Base-by-base conservation (phyloP, 2,329 filamentous ascomycete genomes). In the Trichoderma breve region DNA sequence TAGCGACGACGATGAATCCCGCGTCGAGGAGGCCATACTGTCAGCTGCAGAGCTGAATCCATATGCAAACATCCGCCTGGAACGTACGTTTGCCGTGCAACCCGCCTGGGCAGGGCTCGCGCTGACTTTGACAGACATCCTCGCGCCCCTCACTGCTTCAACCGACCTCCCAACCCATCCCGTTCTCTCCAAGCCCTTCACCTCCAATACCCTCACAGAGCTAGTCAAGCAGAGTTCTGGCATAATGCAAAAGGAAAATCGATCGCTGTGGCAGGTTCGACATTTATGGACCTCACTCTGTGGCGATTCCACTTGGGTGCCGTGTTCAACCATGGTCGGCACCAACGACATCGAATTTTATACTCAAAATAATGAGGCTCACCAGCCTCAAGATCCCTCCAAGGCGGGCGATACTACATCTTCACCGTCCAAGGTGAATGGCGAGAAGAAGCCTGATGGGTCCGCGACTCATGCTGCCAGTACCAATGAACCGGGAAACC, bases 161-260 rank as follows among this genome's bases (percentile, higher is more conserved):
- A 91, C 91, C 80, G 92, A 95, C 73, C 85, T 97, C 18, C 88
- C 92, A 15, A 87, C 86, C 71, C 93, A 96, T 79, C 91, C 92
- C 66, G 91, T 91, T 28, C 84, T 95, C 53, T 93, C 92, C 73
- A 86, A 90, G 75, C 90, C 93, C 0, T 96, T 94, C 79, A 91
- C 87, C 15, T 93, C 92, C 64, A 90, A 89, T 75, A 92, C 91
- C 12, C 86, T 96, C 21, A 90, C 89, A 64, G 88, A 93, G 74
- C 87, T 97, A 70, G 89, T 91, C 21, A 85, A 86, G 58, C 90
- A 95, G 81, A 91, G 90, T 70, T 87, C 89, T 74, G 86, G 88
- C 71, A 91, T 93, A 75, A 89, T 93, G 84, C 89, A 93, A 71
- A 91, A 92, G 78, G 93, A 96, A 79, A 92, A 92, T 74, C 84